These are phyloP conservation scores for Paecilomyces variotii DNA, from an alignment of 2,329 filamentous ascomycete genomes.

Conservation along the genomic window DNA sequence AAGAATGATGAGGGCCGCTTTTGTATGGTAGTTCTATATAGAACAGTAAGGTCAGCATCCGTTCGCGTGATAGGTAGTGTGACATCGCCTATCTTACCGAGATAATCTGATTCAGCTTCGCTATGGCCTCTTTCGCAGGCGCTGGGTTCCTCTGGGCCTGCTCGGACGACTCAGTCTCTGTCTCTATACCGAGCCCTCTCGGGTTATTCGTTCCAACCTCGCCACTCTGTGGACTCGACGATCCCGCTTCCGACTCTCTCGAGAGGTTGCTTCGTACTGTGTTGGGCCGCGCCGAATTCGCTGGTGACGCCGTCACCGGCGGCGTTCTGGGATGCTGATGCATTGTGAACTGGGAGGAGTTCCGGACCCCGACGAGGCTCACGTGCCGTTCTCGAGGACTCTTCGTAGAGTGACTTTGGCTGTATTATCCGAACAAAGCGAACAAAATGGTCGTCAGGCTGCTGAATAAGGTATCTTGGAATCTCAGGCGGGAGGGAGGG, in stretches of 20 bases:
- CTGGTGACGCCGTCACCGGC: slow-evolving; percentile 64
- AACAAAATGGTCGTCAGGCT: background rate
- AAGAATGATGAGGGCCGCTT: slow-evolving; percentile 75
- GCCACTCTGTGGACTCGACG: slow-evolving; percentile 46
- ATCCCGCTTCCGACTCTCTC: slow-evolving; percentile 51
- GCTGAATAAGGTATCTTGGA: background rate
- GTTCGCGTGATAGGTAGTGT: background rate
- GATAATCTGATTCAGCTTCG: slow-evolving; percentile 87
- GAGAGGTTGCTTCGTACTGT: slow-evolving; percentile 65
- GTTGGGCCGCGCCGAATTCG: slow-evolving; percentile 63
- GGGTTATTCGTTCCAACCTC: slow-evolving; percentile 43
- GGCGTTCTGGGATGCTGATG: slow-evolving; percentile 81
- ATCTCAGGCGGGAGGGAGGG: slow-evolving; percentile 28
- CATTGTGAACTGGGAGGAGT: slow-evolving; percentile 48
- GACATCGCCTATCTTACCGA: slow-evolving; percentile 51
- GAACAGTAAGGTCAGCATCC: background rate
- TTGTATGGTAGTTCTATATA: slow-evolving; percentile 77
- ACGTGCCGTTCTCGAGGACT: background rate
- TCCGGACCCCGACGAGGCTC: background rate
- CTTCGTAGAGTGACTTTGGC: background rate
- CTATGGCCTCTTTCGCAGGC: slow-evolving; percentile 58
- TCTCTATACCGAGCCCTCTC: slow-evolving; percentile 43
- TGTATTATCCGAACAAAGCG: background rate
- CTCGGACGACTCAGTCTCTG: slow-evolving; percentile 36
- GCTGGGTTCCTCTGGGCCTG: slow-evolving; percentile 37